Conservation (phyloP, 257 asterid species). For the Solanum etuberosum region DNA sequence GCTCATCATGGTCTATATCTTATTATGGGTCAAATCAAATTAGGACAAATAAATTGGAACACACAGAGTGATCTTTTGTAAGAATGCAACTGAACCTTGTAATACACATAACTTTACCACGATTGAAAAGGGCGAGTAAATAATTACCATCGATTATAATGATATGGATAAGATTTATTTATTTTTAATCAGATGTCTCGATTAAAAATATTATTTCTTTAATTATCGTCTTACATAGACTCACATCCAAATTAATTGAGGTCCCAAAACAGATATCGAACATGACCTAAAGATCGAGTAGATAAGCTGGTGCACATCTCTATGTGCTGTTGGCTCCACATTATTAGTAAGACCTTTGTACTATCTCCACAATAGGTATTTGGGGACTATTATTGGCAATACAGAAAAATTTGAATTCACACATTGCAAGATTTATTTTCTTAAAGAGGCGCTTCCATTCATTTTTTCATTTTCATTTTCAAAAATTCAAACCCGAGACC, state of each 20-base stretch:
- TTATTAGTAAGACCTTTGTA: background rate
- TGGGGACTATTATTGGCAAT: background rate
- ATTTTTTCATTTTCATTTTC: accelerated
- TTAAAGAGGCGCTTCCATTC: background rate
- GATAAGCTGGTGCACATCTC: background rate
- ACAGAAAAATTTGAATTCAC: background rate
- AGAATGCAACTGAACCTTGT: background rate
- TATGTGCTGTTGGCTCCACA: background rate
- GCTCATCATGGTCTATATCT: too few relatives aligned
- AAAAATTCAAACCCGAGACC: background rate
- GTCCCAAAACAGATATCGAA: background rate
- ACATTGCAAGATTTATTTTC: background rate
- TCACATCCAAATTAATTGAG: background rate
- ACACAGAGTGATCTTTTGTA: background rate
- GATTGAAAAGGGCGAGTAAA: background rate
- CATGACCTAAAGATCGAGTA: background rate
- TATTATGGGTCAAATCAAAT: background rate
- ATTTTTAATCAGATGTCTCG: background rate
- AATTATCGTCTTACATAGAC: accelerated
- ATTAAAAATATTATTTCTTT: background rate
- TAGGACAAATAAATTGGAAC: background rate
- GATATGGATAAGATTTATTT: too few relatives aligned
- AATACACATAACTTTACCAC: background rate
- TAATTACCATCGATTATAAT: background rate
- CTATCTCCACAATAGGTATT: background rate